phyloP scores from a whole-genome alignment of 2,329 filamentous ascomycete species.

The Venturia nashicola region DNA sequence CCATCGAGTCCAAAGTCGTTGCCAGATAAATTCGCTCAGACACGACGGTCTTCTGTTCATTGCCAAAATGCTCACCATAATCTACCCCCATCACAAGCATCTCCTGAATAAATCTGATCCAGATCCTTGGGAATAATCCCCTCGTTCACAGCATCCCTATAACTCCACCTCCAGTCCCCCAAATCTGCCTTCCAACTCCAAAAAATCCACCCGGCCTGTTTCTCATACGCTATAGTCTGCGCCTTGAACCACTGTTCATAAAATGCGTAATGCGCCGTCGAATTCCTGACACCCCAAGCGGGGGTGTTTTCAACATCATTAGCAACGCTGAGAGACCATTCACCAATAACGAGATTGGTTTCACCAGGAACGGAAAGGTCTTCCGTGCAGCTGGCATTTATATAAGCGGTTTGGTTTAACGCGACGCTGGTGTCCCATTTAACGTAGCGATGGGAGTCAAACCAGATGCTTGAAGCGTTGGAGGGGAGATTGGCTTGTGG shows the following conservation, averaged over 20 bases:
- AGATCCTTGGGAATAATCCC: slow-evolving; percentile 27
- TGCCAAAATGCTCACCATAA: background rate
- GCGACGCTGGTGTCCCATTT: slow-evolving; percentile 38
- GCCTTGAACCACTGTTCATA: slow-evolving; percentile 46
- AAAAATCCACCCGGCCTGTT: slow-evolving; percentile 43
- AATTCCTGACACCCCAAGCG: slow-evolving; percentile 28
- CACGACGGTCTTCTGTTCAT: no score
- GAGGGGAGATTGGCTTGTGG: slow-evolving; percentile 32
- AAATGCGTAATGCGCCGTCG: slow-evolving; percentile 29
- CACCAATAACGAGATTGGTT: slow-evolving; percentile 40
- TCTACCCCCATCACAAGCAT: background rate
- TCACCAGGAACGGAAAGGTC: slow-evolving; percentile 18
- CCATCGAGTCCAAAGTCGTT: no score
- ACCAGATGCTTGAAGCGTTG: slow-evolving; percentile 34
- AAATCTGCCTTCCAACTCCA: slow-evolving; percentile 47
- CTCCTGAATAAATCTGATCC: background rate
- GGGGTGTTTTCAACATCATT: slow-evolving; percentile 33
- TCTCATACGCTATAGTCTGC: slow-evolving; percentile 44
- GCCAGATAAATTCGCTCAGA: no score
- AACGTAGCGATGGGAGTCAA: slow-evolving; percentile 48
- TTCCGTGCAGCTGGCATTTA: slow-evolving; percentile 21
- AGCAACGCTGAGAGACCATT: slow-evolving; percentile 44
- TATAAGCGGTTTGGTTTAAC: slow-evolving; percentile 36
- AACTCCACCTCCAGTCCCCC: slow-evolving; percentile 39
- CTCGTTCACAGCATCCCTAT: slow-evolving; percentile 29